A percentile compares a stretch with the other conserved stretches of the same genome.
Conservation (phyloP, 306 rosid species). For the Pueraria montana region DNA sequence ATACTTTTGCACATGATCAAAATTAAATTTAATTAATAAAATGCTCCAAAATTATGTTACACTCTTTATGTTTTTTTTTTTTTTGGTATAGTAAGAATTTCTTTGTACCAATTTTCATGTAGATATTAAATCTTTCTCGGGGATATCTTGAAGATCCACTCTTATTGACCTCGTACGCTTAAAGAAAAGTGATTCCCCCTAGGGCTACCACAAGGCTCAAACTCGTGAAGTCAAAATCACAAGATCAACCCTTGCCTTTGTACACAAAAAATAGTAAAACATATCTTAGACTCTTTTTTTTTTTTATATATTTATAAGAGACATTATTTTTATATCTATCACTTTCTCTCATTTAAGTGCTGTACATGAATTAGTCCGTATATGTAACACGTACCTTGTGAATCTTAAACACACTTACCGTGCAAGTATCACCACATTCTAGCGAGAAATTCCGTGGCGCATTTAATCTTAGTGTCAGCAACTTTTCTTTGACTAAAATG, state of each 20-base stretch:
- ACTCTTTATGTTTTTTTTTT: background rate
- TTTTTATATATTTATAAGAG: no score
- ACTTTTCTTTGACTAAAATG: conserved; percentile 9
- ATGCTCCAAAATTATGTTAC: background rate
- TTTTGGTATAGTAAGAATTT: background rate
- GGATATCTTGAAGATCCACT: background rate
- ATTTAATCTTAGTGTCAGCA: background rate
- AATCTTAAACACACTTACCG: conserved; percentile 4
- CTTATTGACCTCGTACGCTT: background rate
- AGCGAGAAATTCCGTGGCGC: background rate
- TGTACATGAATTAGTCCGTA: background rate
- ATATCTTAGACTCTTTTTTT: background rate
- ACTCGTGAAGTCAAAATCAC: background rate
- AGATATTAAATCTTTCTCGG: background rate
- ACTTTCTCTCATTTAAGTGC: conserved; percentile 16
- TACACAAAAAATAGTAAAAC: background rate
- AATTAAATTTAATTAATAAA: background rate
- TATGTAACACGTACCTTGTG: background rate
- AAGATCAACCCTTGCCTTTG: background rate
- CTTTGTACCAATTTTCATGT: background rate
- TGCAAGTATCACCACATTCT: conserved; percentile 2
- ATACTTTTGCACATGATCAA: background rate
- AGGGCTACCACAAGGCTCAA: background rate
- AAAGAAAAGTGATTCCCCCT: background rate
- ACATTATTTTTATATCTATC: conserved; percentile 12